Percentiles rank a stretch among this genome's conserved stretches.
These are phyloP conservation scores for Fusarium keratoplasticum DNA, from an alignment of 2,329 filamentous ascomycete genomes.

Conservation along the genomic window DNA sequence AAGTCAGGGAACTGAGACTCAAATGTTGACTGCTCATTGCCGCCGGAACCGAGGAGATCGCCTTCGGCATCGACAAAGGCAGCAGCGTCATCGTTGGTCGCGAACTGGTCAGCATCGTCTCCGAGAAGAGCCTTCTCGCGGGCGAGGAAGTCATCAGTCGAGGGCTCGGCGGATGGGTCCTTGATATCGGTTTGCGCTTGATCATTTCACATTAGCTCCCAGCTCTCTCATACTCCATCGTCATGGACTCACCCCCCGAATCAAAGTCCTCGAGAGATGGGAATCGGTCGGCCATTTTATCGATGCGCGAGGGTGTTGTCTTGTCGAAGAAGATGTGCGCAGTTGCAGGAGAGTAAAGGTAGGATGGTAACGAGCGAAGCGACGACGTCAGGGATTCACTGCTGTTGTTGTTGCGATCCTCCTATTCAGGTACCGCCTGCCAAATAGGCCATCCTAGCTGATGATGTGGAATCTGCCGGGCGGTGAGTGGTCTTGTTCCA, in stretches of 20 bases:
- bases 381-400: constrained; percentile 29
- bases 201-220: constrained; percentile 35
- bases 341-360: neutral
- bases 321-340: neutral
- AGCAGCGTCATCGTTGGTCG: constrained; percentile 77
- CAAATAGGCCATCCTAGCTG: constrained; percentile 42
- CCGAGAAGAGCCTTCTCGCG: constrained; percentile 91
- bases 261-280: constrained; percentile 84
- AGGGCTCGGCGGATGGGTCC: constrained; percentile 67
- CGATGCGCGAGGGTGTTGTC: constrained; percentile 1
- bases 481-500: constrained; percentile 42
- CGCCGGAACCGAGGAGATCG: constrained; percentile 79
- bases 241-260: constrained; percentile 64
- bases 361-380: constrained; percentile 6
- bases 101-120: constrained; percentile 93
- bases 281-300: constrained; percentile 80
- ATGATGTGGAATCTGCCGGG: constrained; percentile 52
- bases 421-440: constrained; percentile 44
- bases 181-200: constrained; percentile 76
- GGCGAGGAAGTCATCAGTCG: constrained; percentile 86
- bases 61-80: constrained; percentile 73
- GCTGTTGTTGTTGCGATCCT: constrained; percentile 37
- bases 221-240: constrained; percentile 15
- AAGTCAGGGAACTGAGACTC: constrained; percentile 94
- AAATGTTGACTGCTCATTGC: constrained; percentile 68